Conservation (phyloP, 768 basidiomycete genomes). For the Neoboletus brunneissimus region DNA sequence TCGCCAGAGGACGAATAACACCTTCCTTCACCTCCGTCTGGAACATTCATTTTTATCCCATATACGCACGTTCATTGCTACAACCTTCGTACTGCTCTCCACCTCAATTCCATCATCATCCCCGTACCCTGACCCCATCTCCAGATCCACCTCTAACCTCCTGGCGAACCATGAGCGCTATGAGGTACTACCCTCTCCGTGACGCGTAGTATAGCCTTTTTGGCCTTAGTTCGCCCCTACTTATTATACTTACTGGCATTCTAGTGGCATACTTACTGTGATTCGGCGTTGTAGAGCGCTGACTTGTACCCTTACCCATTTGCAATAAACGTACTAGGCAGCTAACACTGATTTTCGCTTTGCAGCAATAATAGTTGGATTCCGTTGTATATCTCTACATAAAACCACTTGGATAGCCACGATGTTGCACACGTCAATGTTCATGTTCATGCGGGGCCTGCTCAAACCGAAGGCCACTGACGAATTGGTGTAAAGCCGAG, state of each 20-base stretch:
- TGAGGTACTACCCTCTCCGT: background rate
- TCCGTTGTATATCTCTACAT: constrained; percentile 14
- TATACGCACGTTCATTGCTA: constrained; percentile 30
- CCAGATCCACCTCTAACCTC: constrained; percentile 16
- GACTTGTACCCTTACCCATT: constrained; percentile 32
- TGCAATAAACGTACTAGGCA: constrained; percentile 25
- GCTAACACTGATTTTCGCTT: constrained; percentile 9
- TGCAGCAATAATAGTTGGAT: constrained; percentile 8
- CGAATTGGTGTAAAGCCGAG: constrained; percentile 3
- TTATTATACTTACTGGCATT: constrained; percentile 32
- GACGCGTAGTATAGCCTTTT: constrained; percentile 19
- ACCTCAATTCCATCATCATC: constrained; percentile 24
- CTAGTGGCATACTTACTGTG: constrained; percentile 33
- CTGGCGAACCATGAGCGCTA: constrained; percentile 10
- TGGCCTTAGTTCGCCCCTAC: constrained; percentile 20
- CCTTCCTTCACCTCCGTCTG: constrained; percentile 18
- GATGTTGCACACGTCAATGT: constrained; percentile 23
- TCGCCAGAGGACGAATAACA: constrained; percentile 45
- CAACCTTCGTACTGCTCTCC: constrained; percentile 27
- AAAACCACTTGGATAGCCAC: background rate
- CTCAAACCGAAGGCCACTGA: constrained; percentile 86
- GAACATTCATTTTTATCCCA: constrained; percentile 28
- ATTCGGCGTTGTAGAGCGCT: constrained; percentile 31
- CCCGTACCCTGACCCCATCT: constrained; percentile 16
- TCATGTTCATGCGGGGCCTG: constrained; percentile 69